Evolutionary conservation across 345 rosid species (phyloP).

Genomic region (Eucalyptus guilfoylei): DNA sequence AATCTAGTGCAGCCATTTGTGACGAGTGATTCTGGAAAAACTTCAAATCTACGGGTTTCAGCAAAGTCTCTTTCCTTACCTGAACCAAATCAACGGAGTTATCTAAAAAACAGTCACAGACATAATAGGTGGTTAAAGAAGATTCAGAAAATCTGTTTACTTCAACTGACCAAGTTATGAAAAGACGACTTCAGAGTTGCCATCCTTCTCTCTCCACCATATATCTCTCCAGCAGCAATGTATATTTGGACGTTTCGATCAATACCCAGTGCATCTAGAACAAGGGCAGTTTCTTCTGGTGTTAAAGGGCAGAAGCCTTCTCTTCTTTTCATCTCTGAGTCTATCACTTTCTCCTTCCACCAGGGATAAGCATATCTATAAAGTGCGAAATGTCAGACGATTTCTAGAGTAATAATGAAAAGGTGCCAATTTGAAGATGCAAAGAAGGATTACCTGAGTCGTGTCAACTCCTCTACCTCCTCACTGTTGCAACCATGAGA

Average conservation of each 20-base stretch:
- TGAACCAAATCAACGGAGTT: conserved; percentile 8
- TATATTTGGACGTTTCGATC: conserved; percentile 73
- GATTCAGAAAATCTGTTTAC: neutral
- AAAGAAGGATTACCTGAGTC: conserved; percentile 50
- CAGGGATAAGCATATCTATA: conserved; percentile 75
- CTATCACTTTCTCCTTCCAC: conserved; percentile 83
- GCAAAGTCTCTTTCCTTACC: conserved; percentile 82
- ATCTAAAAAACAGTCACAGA: neutral
- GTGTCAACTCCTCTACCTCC: conserved; percentile 76
- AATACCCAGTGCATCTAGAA: conserved; percentile 61
- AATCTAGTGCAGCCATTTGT: conserved; percentile 91
- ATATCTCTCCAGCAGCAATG: conserved; percentile 95
- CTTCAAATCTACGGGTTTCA: conserved; percentile 49
- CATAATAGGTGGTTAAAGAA: neutral
- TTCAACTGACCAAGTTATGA: conserved; percentile 69
- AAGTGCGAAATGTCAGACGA: neutral
- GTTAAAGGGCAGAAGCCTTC: conserved; percentile 92
- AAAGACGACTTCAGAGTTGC: conserved; percentile 43
- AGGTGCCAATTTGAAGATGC: neutral
- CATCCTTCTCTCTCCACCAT: conserved; percentile 76
- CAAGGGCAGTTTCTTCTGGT: conserved; percentile 94
- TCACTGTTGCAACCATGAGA: conserved; percentile 73
- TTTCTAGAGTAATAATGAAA: neutral
- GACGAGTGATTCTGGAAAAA: conserved; percentile 73
- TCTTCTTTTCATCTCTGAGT: conserved; percentile 73